These are phyloP conservation scores for Dittrichia graveolens DNA, from an alignment of 129 eudicot species.

Conservation along the genomic window DNA sequence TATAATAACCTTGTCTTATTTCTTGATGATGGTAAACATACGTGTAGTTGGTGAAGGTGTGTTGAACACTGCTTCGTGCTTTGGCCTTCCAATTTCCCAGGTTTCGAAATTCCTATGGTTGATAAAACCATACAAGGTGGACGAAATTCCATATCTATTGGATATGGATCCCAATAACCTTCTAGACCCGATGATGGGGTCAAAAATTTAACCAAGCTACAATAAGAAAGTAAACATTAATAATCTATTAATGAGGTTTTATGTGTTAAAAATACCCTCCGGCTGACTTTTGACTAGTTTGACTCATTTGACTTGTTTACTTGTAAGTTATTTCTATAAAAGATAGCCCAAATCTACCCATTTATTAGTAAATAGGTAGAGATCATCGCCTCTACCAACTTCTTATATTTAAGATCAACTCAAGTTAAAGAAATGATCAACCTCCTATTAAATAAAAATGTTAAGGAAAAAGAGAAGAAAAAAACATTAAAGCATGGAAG, in stretches of 20 bases:
- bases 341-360: background rate
- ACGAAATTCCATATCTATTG: conserved; percentile 93
- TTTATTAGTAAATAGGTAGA: background rate
- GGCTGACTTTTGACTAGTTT: background rate
- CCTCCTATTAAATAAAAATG: background rate
- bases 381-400: background rate
- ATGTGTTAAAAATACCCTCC: background rate
- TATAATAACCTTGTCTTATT: conserved; percentile 79
- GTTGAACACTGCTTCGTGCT: conserved; percentile 79
- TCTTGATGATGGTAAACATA: conserved; percentile 83
- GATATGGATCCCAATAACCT: conserved; percentile 99
- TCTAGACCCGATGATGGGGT: conserved; percentile 89
- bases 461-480: too few relatives aligned
- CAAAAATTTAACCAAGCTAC: conserved; percentile 93
- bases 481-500: conserved; percentile 3
- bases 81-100: conserved; percentile 89
- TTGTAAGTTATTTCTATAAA: too few relatives aligned
- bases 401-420: background rate
- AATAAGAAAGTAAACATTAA: conserved; percentile 26
- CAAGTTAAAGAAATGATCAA: background rate
- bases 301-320: background rate
- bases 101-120: conserved; percentile 98
- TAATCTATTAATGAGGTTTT: background rate
- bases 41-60: conserved; percentile 97
- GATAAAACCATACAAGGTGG: conserved; percentile 98